phyloP scores from a whole-genome alignment of 495 filamentous ascomycete genomes.

The Platismatia glauca region DNA sequence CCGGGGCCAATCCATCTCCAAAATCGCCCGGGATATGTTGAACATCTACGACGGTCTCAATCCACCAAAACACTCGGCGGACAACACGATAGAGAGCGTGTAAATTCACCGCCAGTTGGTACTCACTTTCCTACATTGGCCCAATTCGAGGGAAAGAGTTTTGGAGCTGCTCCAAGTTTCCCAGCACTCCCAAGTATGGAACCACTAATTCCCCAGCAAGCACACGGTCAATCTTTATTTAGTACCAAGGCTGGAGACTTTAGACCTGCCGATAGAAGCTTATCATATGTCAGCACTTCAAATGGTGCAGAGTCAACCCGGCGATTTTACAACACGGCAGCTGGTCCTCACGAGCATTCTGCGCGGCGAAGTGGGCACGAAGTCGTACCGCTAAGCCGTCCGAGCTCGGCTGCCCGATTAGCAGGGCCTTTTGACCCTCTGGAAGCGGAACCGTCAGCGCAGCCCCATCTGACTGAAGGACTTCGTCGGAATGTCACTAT shows the following conservation, averaged over 20 bases:
- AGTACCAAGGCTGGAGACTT: neutral
- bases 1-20: constrained; percentile 16
- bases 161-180: neutral
- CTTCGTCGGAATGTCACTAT: constrained; percentile 18
- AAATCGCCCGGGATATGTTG: neutral
- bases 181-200: constrained; percentile 13
- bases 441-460: constrained; percentile 10
- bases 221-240: neutral
- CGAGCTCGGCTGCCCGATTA: constrained; percentile 19
- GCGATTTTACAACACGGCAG: neutral
- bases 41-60: constrained; percentile 2
- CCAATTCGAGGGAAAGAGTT: constrained; percentile 7
- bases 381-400: neutral
- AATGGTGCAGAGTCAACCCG: neutral
- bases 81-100: neutral
- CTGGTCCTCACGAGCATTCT: neutral
- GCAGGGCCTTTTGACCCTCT: constrained; percentile 25
- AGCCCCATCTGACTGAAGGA: constrained; percentile 6
- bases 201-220: constrained; percentile 6
- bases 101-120: constrained; percentile 6
- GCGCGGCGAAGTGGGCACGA: neutral
- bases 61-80: neutral
- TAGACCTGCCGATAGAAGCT: neutral
- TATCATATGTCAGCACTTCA: neutral
- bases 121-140: constrained; percentile 15